Evolutionary conservation across 441 rosid genomes (phyloP), one percentile per base, ranked within the genome.

Genomic region (Croton laevigatus): DNA sequence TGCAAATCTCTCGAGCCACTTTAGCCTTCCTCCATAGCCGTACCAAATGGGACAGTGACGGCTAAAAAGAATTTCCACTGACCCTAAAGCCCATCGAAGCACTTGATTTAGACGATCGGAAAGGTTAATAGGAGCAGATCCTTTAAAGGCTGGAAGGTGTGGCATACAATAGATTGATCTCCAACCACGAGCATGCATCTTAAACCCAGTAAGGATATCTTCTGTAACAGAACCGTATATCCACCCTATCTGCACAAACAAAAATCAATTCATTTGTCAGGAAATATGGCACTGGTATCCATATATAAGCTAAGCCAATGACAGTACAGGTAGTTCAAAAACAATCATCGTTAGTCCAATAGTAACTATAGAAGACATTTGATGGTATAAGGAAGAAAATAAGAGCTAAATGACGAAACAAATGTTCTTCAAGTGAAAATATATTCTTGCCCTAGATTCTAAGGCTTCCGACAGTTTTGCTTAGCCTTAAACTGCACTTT

Each of bases 101-200:
- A 95, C 99, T 86, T 95, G 99, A 81, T 95, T 91, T 77, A 95
- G 84, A 81, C 99, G 95, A 77, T 95, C 98, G 40, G 99, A 91
- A 82, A 95, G 98, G 77, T 95, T 95, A 73, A 95, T 95, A 70
- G 98, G 99, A 62, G 99, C 99, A 78, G 99, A 95, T 66, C 99
- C 99, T 73, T 95, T 95, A 78, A 95, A 95, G 46, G 99, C 99
- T 0, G 99, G 79, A 19, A 71, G 97, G 42, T 87, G 79, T 2
- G 99, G 99, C 93, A 95, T 93, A 79, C 99, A 95, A 84, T 95
- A 95, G 80, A 95, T 90, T 71, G 99, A 95, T 72, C 91, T 84
- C 99, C 99, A 93, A 48, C 99, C 99, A 34, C 98, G 97, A 53
- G 98, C 98, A 78, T 95, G 99, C 99, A 95, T 95, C 85, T 95